These are phyloP conservation scores for Nicotiana knightiana DNA, from an alignment of 257 asterid genomes.

Conservation along the genomic window DNA sequence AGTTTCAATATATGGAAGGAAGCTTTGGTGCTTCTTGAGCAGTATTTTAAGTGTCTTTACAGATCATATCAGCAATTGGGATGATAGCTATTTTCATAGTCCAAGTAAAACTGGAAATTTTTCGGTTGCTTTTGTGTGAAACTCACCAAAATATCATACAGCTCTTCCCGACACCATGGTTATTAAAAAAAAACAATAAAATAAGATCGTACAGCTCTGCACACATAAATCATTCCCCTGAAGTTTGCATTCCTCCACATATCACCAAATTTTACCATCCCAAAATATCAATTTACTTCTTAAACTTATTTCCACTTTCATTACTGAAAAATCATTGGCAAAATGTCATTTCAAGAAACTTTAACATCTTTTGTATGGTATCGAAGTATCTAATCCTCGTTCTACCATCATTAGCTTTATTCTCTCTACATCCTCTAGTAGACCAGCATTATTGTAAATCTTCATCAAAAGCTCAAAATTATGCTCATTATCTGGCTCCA, in stretches of 20 bases:
- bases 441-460: conserved; percentile 41
- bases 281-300: not conserved
- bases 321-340: not conserved
- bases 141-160: not conserved
- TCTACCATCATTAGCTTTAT: conserved; percentile 49
- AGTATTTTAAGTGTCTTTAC: too few relatives aligned
- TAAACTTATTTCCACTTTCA: not conserved
- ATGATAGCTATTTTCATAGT: not conserved
- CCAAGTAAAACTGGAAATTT: not conserved
- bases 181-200: too few relatives aligned
- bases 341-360: not conserved
- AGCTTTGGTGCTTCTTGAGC: too few relatives aligned
- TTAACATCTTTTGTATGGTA: not conserved
- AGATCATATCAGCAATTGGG: not conserved
- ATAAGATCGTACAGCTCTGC: too few relatives aligned
- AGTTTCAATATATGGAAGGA: not conserved
- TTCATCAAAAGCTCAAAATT: conserved; percentile 68
- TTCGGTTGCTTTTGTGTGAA: not conserved
- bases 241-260: not conserved
- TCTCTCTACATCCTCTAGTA: conserved; percentile 39
- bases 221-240: not conserved
- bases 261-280: not conserved
- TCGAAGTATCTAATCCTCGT: conserved; percentile 41
- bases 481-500: conserved; percentile 79
- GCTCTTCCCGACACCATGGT: too few relatives aligned